Conservation (phyloP, 2,329 filamentous ascomycete genomes). For the Pyricularia grisea region DNA sequence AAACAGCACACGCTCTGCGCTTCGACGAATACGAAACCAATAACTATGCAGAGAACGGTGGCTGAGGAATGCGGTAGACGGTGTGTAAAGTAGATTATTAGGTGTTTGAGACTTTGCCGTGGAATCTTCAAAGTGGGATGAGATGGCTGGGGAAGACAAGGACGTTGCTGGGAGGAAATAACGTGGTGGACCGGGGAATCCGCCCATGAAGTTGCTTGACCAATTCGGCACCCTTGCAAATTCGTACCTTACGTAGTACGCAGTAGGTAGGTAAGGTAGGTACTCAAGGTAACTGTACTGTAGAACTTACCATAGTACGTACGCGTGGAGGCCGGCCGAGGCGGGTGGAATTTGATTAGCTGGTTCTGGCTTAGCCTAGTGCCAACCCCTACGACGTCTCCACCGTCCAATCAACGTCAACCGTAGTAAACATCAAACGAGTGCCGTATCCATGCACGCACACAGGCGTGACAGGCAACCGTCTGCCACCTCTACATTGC, state of each 20-base stretch:
- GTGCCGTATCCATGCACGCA: background rate
- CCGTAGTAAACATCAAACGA: background rate
- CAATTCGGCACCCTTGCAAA: background rate
- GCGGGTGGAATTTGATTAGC: background rate
- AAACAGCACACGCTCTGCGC: background rate
- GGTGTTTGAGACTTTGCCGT: background rate
- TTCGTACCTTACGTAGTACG: background rate
- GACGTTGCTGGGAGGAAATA: background rate
- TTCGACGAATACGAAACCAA: background rate
- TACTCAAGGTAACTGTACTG: background rate
- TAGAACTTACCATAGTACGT: too few species aligned
- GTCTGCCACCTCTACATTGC: background rate
- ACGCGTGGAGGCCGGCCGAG: background rate
- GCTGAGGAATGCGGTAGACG: background rate
- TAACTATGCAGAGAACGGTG: background rate
- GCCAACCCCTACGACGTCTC: background rate
- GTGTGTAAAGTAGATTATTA: background rate
- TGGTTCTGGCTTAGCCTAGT: background rate
- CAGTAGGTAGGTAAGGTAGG: background rate
- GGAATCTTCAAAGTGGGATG: background rate
- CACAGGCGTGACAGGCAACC: background rate
- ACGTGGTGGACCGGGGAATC: background rate
- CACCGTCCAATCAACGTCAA: background rate
- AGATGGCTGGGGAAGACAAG: constrained; percentile 1
- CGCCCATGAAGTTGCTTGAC: background rate